Base-by-base conservation (phyloP, 805 yeast genomes). In the Yarrowia sp. region DNA sequence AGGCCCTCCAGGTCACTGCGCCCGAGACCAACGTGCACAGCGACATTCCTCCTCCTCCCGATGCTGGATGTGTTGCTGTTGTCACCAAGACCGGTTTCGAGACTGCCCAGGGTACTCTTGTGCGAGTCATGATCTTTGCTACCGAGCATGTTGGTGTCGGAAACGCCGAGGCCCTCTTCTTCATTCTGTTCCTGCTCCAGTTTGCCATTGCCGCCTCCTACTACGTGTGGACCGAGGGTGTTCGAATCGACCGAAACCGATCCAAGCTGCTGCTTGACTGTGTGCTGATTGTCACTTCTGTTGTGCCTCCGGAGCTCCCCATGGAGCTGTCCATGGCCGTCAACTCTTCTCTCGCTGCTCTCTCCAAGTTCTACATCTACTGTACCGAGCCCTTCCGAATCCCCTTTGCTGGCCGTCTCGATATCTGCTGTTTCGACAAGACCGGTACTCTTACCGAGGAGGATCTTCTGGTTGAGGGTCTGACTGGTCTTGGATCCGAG, bases 261-360 rank as follows among this genome's bases (percentile, higher is more conserved):
- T 89, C 96, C 65, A 93, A 93, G 78, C 84, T 95, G 76, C 87
- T 95, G 69, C 83, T 95, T 73, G 98, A 95, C 78, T 95, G 99
- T 86, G 89, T 95, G 69, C 84, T 95, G 73, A 96, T 95, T 71
- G 84, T 95, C 71, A 95, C 99, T 17, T 92, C 98, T 60, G 99
- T 95, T 68, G 99, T 95, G 44, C 99, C 99, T 41, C 99, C 99
- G 47, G 99, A 95, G 79, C 83, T 95, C 70, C 99, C 99, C 66
- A 95, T 95, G 98, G 99, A 95, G 80, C 83, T 95, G 71, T 95
- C 99, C 13, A 88, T 95, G 93, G 98, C 99, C 67, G 99, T 95
- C 44, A 95, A 95, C 77, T 83, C 89, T 42, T 92, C 98, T 7
- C 81, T 95, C 75, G 85, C 92, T 66, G 92, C 98, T 2, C 82